phyloP scores from a whole-genome alignment of 768 basidiomycete species.

The Daedaleopsis nitida region DNA sequence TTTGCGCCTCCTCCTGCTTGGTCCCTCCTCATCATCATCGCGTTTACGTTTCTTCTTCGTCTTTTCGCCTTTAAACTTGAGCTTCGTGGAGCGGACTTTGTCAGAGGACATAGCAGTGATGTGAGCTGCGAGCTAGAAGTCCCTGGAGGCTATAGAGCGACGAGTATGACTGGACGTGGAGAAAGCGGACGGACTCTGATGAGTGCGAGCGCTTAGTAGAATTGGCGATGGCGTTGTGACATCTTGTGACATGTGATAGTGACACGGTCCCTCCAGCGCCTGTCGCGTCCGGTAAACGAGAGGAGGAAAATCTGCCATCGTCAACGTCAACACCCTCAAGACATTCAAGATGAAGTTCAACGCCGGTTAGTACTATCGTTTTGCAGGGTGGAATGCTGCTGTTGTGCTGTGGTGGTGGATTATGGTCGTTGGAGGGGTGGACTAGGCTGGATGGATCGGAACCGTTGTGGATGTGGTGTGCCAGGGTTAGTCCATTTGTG shows the following conservation, averaged over 20 bases:
- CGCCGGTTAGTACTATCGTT: slow-evolving; percentile 62
- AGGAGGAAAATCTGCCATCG: slow-evolving; percentile 22
- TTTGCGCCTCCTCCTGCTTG: slow-evolving; percentile 46
- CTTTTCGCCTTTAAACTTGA: slow-evolving; percentile 91
- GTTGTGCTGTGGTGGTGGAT: slow-evolving; percentile 29
- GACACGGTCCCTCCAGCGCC: slow-evolving; percentile 19
- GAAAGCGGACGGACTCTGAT: background rate
- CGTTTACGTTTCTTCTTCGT: slow-evolving; percentile 79
- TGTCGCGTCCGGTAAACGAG: background rate
- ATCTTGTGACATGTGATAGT: slow-evolving; percentile 21
- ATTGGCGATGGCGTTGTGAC: background rate
- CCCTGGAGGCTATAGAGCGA: too few species aligned
- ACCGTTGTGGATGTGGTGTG: slow-evolving; percentile 43
- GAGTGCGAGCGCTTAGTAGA: background rate
- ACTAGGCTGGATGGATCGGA: slow-evolving; percentile 56
- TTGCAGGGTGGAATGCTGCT: slow-evolving; percentile 23
- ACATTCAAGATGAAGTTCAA: slow-evolving; percentile 82
- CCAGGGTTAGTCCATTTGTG: slow-evolving; percentile 11
- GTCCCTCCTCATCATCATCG: slow-evolving; percentile 51
- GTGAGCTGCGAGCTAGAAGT: background rate
- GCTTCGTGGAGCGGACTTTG: slow-evolving; percentile 69
- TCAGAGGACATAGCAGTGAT: slow-evolving; percentile 34
- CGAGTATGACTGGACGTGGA: too few species aligned
- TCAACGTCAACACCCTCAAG: slow-evolving; percentile 50
- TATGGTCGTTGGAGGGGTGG: slow-evolving; percentile 24